Conservation (phyloP, 805 yeast genomes). For the Yarrowia sp. region DNA sequence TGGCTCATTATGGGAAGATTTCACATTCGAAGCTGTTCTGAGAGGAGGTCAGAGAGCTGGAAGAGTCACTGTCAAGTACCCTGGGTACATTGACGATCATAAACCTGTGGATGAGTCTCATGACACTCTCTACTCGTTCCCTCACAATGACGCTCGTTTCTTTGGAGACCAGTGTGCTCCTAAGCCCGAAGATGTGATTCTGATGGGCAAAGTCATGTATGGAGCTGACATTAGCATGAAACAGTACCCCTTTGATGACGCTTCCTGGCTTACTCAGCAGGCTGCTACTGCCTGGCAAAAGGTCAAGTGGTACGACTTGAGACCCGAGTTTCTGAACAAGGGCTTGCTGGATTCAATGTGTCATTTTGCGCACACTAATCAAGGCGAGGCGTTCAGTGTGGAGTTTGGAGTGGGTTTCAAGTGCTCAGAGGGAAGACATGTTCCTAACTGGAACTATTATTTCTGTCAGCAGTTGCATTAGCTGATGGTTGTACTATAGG, state of each 20-base stretch:
- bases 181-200: conserved; percentile 3
- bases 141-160: conserved; percentile 24
- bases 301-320: conserved; percentile 17
- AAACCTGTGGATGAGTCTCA: background rate
- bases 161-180: conserved; percentile 21
- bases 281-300: conserved; percentile 28
- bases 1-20: background rate
- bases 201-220: conserved; percentile 6
- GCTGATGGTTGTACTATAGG: background rate
- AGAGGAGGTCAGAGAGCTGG: conserved; percentile 25
- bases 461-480: conserved; percentile 29
- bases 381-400: conserved; percentile 29
- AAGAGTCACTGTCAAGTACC: conserved; percentile 2
- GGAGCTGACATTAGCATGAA: conserved; percentile 31
- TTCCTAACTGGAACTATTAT: conserved; percentile 12
- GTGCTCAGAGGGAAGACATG: conserved; percentile 1
- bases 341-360: conserved; percentile 19
- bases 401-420: conserved; percentile 30
- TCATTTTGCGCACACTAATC: conserved; percentile 21
- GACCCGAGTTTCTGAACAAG: background rate
- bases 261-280: conserved; percentile 1
- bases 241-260: conserved; percentile 14
- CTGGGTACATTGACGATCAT: conserved; percentile 9
- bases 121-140: background rate
- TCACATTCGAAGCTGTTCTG: conserved; percentile 1